Base-by-base conservation (phyloP, 1,139 yeast genomes). In the Yarrowia galli region DNA sequence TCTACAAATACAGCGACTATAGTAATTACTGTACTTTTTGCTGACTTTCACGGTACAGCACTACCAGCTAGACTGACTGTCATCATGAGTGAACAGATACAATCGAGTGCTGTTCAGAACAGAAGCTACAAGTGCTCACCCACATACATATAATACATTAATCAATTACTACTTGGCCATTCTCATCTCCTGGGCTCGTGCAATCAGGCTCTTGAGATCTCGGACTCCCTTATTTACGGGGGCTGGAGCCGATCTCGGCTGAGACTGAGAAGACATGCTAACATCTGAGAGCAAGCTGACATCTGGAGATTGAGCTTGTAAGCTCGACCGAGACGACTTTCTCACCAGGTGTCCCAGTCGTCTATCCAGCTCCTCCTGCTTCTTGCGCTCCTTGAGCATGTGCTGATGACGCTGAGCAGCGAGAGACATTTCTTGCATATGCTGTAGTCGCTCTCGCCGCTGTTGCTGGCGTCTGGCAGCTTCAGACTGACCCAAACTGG, bases 151-250 rank as follows among this genome's bases (percentile, higher is more conserved):
- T 13, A 38, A 54, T 54, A 25, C 38, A 54, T n/a, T 54, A 54
- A 6, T 25, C 18, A 40, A 28, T 58, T 43, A 58, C 25, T 43
- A 58, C 25, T 32, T 58, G 3, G 38, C 51, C 51, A 58, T 22
- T 10, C 64, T 13, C 28, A 58, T 15, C 28, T 58, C 64, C 40
- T 32, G 49, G n/a, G 64, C 64, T 20, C 64, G 25, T 7, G 64
- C 64, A 43, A 58, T 43, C 42, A 58, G 64, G 22, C 28, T 42
- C 32, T 58, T 58, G 42, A 58, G 64, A 58, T 58, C 64, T 20
- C 64, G 64, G 32, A 58, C 64, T 43, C 64, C 64, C 25, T 43
- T 42, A 43, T 43, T 58, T 40, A 58, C 64, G 42, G 51, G 64
- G 28, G 42, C 38, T 28, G 40, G 51, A 42, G 18, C 28, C 42